phyloP scores from a whole-genome alignment of 352 stramenopile species.

The Globisporangium cylindrosporum region DNA sequence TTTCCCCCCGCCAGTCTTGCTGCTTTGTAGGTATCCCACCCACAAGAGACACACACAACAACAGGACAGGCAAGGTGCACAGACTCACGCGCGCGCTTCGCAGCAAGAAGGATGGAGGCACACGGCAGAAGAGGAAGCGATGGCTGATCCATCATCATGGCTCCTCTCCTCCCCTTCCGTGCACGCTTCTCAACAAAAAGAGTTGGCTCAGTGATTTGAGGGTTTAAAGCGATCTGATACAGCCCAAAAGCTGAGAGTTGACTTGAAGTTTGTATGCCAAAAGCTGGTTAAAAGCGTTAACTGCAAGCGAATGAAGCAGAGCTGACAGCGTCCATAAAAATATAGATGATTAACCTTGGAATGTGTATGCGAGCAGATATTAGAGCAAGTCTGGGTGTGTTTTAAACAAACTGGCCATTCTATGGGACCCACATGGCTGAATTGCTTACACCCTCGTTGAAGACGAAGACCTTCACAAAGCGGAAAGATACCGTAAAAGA shows the following conservation, averaged over 20 bases:
- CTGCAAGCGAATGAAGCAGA: not conserved
- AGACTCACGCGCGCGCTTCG: not conserved
- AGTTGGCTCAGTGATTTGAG: not conserved
- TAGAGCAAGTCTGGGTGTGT: not conserved
- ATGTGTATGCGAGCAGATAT: not conserved
- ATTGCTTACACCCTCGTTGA: not conserved
- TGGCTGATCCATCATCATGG: not conserved
- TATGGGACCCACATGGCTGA: not conserved
- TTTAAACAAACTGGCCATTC: not conserved
- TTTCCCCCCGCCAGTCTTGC: not conserved
- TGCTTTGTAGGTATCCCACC: not conserved
- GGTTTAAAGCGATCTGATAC: not conserved
- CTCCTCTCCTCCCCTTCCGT: not conserved
- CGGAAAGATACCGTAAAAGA: slow-evolving; percentile 1
- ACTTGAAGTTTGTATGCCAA: not conserved
- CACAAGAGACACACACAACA: slow-evolving; percentile 4
- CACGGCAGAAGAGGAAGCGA: not conserved
- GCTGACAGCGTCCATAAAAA: not conserved
- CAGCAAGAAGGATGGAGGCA: not conserved
- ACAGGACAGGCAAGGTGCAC: not conserved
- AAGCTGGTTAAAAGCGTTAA: not conserved
- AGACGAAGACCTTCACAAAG: not conserved
- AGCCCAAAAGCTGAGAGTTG: not conserved
- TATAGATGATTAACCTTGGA: not conserved
- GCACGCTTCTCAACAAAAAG: not conserved